Evolutionary conservation across 1,284 basidiomycete species (phyloP), one percentile per base, ranked within the genome.

Genomic region (Trametes pubescens): DNA sequence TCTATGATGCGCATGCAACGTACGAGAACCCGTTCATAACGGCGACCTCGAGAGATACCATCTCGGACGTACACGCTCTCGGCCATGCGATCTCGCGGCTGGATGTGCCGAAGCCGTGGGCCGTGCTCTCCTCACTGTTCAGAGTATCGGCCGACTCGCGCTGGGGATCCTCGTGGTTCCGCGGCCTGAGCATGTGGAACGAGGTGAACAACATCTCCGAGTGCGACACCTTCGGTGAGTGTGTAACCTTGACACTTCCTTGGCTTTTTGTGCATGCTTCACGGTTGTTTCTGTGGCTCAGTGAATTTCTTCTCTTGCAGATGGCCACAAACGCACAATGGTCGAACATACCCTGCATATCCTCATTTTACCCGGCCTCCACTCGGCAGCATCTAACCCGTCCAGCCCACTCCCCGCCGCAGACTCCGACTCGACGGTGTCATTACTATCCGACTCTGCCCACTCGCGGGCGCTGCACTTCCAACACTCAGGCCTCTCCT

Each of bases 11-110:
- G 22, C 85, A 84, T 74, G 90, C 90, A 61, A 82, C 87, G 65
- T 92, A 92, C 71, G 90, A 92, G 75, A 92, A 92, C 71, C 91
- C 90, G 5, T 73, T 90, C 65, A 72, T 92, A 38, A 92, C 89
- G 32, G 89, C 90, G 48, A 89, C 86, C 1, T 90, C 90, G 32
- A 86, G 88, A 51, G 81, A 84, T 43, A 79, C 90, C 53, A 90
- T 92, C 64, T 80, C 85, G 51, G 89, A 92, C 70, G 87, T 92
- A 18, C 84, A 90, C 69, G 74, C 80, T 35, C 79, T 91, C 57
- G 83, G 86, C 9, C 82, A 80, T 22, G 84, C 84, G 46, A 76
- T 90, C 37, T 84, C 85, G 56, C 76, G 81, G 13, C 72, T 92
- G 32, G 84, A 91, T 70, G 78, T 90, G n/a, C 88, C 91, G 24